Percentiles rank a stretch among this genome's conserved stretches.
These are phyloP conservation scores for Loxodes magnus DNA, from an alignment of 73 alveolate species.

Conservation along the genomic window DNA sequence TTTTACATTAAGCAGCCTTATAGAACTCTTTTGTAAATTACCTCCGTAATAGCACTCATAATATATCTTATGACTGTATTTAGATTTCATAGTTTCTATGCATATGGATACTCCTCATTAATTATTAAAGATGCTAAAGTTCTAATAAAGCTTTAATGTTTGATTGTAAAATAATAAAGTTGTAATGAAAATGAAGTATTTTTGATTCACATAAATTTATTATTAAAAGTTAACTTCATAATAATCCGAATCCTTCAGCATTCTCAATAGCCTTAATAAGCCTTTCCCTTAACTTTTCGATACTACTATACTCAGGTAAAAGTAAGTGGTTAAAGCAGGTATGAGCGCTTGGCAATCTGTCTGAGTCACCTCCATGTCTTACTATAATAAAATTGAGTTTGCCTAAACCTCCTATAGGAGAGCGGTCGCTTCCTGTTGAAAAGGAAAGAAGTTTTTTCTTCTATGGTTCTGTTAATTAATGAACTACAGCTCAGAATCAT, in stretches of 20 bases:
- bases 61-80: no score
- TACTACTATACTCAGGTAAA: constrained; percentile 77
- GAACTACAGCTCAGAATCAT: constrained; percentile 12
- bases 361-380: constrained; percentile 53
- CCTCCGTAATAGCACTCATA: no score
- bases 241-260: constrained; percentile 97
- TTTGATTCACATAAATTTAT: no score
- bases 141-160: no score
- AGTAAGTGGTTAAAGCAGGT: constrained; percentile 94
- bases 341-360: constrained; percentile 89
- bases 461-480: background rate
- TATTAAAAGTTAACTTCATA: no score
- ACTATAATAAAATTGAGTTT: constrained; percentile 26
- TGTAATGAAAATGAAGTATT: no score
- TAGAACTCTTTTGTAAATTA: no score
- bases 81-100: no score
- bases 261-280: constrained; percentile 73
- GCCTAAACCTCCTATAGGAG: constrained; percentile 80
- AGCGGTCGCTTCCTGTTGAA: constrained; percentile 83
- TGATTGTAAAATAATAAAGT: no score
- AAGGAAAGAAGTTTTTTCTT: constrained; percentile 46
- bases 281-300: constrained; percentile 60
- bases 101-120: no score
- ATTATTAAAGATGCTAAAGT: no score
- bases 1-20: no score